A percentile compares a stretch with the other conserved stretches of the same genome.
Conservation (phyloP, 352 stramenopile species). For the Phytophthora boehmeriae region DNA sequence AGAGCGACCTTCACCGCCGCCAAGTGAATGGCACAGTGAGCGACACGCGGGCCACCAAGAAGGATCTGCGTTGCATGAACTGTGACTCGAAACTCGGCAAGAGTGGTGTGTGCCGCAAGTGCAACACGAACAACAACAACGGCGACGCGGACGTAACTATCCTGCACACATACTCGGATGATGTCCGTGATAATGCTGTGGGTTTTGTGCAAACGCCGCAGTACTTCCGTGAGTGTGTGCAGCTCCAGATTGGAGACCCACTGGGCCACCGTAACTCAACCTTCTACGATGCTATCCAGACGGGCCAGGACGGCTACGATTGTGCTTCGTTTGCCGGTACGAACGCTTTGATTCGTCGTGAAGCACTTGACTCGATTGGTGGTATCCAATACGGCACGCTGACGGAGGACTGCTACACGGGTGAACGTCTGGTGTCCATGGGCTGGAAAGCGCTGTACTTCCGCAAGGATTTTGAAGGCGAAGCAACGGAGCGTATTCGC, state of each 20-base stretch:
- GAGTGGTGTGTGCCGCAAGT: constrained; percentile 77
- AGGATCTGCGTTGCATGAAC: constrained; percentile 75
- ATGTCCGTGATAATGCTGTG: constrained; percentile 80
- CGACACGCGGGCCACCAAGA: constrained; percentile 74
- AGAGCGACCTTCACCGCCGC: constrained; percentile 77
- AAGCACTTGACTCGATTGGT: constrained; percentile 84
- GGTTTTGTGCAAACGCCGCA: constrained; percentile 84
- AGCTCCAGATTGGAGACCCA: constrained; percentile 84
- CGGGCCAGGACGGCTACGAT: constrained; percentile 83
- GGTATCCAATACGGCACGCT: constrained; percentile 87
- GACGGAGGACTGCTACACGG: constrained; percentile 87
- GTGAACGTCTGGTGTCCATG: constrained; percentile 75
- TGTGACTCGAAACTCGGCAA: constrained; percentile 80
- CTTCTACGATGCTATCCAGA: constrained; percentile 89
- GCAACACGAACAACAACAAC: constrained; percentile 66
- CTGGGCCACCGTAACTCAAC: constrained; percentile 82
- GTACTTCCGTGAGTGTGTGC: constrained; percentile 86
- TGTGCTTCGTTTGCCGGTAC: constrained; percentile 82
- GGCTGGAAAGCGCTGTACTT: constrained; percentile 89
- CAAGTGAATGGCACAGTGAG: constrained; percentile 84
- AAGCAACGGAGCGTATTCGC: constrained; percentile 74
- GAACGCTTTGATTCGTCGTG: constrained; percentile 80
- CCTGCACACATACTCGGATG: constrained; percentile 81
- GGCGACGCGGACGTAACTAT: constrained; percentile 56
- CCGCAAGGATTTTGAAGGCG: constrained; percentile 88